Percentiles rank a stretch among this genome's conserved stretches.
phyloP scores from a whole-genome alignment of 2,329 filamentous ascomycete species.

The Pseudopyricularia cyperi region DNA sequence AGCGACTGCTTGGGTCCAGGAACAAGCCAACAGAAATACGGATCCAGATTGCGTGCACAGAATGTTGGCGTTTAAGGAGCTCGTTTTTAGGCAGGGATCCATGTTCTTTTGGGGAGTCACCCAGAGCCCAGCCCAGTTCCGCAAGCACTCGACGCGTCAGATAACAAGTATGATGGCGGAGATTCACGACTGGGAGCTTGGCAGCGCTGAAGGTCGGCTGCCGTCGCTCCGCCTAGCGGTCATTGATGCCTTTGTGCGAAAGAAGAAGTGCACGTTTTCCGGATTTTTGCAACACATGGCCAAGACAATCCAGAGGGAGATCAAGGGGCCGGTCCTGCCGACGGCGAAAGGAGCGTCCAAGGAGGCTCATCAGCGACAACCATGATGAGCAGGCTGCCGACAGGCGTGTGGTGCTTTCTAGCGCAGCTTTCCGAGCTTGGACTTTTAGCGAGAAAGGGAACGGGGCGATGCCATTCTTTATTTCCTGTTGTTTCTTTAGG shows the following conservation, averaged over 20 bases:
- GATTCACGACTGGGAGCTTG: not conserved
- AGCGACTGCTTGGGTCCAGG: not conserved
- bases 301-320: not conserved
- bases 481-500: too few species aligned
- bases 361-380: not conserved
- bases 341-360: not conserved
- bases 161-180: not conserved
- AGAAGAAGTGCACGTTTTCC: not conserved
- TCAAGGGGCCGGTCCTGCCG: not conserved
- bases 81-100: not conserved
- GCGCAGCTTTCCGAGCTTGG: too few species aligned
- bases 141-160: not conserved
- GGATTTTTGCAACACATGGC: not conserved
- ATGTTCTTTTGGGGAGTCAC: not conserved
- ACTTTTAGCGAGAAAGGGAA: too few species aligned
- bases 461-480: too few species aligned
- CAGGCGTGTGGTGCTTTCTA: too few species aligned
- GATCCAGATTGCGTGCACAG: not conserved
- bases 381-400: not conserved
- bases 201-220: not conserved
- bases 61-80: slow-evolving; percentile 1
- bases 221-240: slow-evolving; percentile 1
- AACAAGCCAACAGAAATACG: not conserved
- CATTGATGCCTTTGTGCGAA: not conserved
- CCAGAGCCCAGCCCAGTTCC: not conserved